phyloP scores from a whole-genome alignment of 148 eudicot species.

The Tetragonia tetragonoides region DNA sequence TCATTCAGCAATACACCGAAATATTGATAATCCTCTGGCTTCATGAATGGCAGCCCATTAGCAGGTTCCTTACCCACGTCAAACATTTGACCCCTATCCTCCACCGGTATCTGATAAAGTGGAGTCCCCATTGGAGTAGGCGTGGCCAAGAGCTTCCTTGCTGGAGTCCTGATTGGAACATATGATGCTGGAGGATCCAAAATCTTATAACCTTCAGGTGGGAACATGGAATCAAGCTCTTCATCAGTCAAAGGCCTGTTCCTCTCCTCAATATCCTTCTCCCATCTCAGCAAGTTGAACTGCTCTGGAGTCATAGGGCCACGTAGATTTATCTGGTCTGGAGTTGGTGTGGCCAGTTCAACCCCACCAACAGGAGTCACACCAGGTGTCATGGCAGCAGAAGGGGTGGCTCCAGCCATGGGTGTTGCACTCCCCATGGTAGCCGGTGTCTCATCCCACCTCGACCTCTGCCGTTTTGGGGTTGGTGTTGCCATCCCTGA shows the following conservation, averaged over 20 bases:
- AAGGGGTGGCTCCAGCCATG: constrained; percentile 73
- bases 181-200: constrained; percentile 86
- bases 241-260: constrained; percentile 92
- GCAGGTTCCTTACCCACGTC: constrained; percentile 87
- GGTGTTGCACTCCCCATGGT: constrained; percentile 97
- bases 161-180: constrained; percentile 91
- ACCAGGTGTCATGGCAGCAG: constrained; percentile 82
- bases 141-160: constrained; percentile 94
- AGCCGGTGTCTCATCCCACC: constrained; percentile 99
- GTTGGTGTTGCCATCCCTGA: constrained; percentile 85
- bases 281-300: constrained; percentile 88
- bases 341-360: constrained; percentile 89
- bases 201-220: constrained; percentile 82
- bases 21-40: constrained; percentile 86
- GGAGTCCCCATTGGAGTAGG: constrained; percentile 93
- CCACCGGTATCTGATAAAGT: constrained; percentile 78
- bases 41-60: constrained; percentile 82
- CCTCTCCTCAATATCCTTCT: constrained; percentile 92
- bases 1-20: constrained; percentile 75
- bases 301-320: constrained; percentile 85
- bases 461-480: constrained; percentile 85
- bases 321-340: constrained; percentile 63
- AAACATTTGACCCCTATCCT: constrained; percentile 81
- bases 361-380: constrained; percentile 81
- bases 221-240: constrained; percentile 93